Evolutionary conservation across 257 asterid genomes (phyloP).

Genomic region (Solanum pimpinellifolium): DNA sequence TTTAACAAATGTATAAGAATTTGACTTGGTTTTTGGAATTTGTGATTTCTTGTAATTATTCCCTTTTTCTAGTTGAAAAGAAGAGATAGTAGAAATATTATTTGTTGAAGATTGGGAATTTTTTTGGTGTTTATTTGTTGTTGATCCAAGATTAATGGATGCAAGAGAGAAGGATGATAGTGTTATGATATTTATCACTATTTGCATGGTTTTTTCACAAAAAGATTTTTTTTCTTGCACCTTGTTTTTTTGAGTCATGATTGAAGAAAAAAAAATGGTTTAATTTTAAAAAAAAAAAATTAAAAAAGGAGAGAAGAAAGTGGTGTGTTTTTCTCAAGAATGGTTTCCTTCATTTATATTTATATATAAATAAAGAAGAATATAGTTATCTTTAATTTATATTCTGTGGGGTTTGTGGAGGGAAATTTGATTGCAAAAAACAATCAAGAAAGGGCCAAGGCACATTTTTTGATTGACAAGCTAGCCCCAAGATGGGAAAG

Average conservation of each 20-base stretch:
- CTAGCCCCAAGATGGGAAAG: background rate
- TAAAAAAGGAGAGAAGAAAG: background rate
- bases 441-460: background rate
- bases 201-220: conserved; percentile 26
- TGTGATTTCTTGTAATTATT: conserved; percentile 1
- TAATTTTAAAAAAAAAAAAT: too few species aligned
- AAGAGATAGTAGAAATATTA: background rate
- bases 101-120: background rate
- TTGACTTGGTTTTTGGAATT: background rate
- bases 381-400: background rate
- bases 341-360: background rate
- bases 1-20: background rate
- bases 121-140: background rate
- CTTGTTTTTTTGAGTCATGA: conserved; percentile 8
- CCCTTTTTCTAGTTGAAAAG: background rate
- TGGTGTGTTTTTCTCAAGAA: background rate
- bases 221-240: conserved; percentile 1
- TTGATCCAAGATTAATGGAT: conserved; percentile 3
- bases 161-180: conserved; percentile 24
- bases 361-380: background rate
- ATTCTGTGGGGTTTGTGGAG: background rate
- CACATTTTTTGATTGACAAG: background rate
- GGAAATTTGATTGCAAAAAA: background rate
- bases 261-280: background rate
- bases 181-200: conserved; percentile 17